phyloP scores from a whole-genome alignment of 176 grass and related monocot species.

The Ampelocalamus luodianensis region DNA sequence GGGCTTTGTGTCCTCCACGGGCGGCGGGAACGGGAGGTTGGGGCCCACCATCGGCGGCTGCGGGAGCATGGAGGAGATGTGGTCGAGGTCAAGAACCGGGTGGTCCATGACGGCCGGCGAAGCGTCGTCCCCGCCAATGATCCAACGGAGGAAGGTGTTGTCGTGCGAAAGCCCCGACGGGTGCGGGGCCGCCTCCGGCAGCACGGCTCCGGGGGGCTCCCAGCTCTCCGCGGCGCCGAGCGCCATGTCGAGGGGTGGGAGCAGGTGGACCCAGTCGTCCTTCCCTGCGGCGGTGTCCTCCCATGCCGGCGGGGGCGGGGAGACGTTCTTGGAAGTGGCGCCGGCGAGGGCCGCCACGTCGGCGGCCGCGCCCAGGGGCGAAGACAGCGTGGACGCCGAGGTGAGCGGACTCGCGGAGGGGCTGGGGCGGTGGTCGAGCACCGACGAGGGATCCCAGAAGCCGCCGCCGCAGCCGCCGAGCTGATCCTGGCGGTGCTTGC shows the following conservation, averaged over 20 bases:
- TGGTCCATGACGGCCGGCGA: background rate
- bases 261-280: slow-evolving; percentile 53
- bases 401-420: slow-evolving; percentile 50
- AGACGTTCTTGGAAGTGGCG: slow-evolving; percentile 34
- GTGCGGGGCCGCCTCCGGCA: background rate
- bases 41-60: slow-evolving; percentile 22
- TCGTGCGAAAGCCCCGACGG: slow-evolving; percentile 45
- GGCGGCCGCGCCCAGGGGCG: slow-evolving; percentile 44
- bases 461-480: slow-evolving; percentile 1
- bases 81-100: slow-evolving; percentile 36
- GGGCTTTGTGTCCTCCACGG: slow-evolving; percentile 33
- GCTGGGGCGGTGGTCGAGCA: slow-evolving; percentile 62
- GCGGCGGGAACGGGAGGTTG: slow-evolving; percentile 44
- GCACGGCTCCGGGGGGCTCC: slow-evolving; percentile 10
- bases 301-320: slow-evolving; percentile 44
- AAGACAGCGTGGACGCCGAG: slow-evolving; percentile 63
- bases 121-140: slow-evolving; percentile 55
- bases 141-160: slow-evolving; percentile 78
- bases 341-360: slow-evolving; percentile 69
- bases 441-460: slow-evolving; percentile 59
- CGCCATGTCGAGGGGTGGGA: slow-evolving; percentile 59
- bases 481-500: background rate
- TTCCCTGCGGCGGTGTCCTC: slow-evolving; percentile 29
- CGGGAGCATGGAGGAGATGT: slow-evolving; percentile 28
- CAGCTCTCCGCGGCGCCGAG: slow-evolving; percentile 24